Base-by-base conservation (phyloP, 805 yeast genomes). In the Schwanniomyces occidentalis region DNA sequence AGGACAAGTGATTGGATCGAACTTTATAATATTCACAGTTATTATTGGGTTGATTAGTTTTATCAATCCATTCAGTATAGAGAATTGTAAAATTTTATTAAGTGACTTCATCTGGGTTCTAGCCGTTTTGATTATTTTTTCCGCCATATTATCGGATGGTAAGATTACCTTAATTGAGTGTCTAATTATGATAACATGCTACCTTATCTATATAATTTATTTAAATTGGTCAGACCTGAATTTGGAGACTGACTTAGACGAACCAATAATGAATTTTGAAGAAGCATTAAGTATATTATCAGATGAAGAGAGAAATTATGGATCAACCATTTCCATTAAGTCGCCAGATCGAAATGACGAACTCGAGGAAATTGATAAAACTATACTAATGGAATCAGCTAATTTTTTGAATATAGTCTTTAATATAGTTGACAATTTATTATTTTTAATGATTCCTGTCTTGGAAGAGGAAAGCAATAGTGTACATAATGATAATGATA, bases 1-100 rank as follows among this genome's bases (percentile, higher is more conserved):
- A 19, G 71, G 71, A 3, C 71, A 66, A 38, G 40, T 63, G 5
- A 48, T 64, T 5, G 71, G 73, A 1, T 56, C 67, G 3, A 54
- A 52, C 8, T 36, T 61, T 2, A 56, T 66, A 8, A 52, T 60
- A 26, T 53, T 63, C 32, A 54, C 65, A 1, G 40, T 66, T 1
- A 52, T 63, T 2, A 46, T 66, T n/a, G 71, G 71, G 0, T 18
- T 54, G 5, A 66, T 66, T 9, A 39, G 59, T 43, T 7, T 42
- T 38, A 19, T 47, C 31, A 38, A 39, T 6, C 62, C 66, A 5
- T 55, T 58, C 31, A 29, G 40, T n/a, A 45, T 63, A 2, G 32
- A 21, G 5, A 40, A 49, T 29, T 46, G 42, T 23, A 45, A 41
- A 17, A 33, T 44, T 9, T 27, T 61, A 6, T 7, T 57, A 8